Conservation (phyloP, 2,329 filamentous ascomycete genomes). For the Diaporthe sp. region DNA sequence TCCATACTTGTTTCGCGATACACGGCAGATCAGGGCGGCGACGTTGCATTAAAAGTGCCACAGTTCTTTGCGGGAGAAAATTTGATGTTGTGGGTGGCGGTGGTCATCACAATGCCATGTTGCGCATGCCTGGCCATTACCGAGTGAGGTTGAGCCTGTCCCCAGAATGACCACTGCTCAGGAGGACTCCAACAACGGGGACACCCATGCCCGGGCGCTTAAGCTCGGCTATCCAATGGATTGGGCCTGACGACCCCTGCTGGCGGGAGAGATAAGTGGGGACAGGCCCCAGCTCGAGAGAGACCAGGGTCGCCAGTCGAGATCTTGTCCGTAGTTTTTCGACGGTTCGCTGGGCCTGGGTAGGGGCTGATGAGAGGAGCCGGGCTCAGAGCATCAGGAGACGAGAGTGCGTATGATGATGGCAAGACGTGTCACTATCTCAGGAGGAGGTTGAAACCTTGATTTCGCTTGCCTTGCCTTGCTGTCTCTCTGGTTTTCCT, state of each 20-base stretch:
- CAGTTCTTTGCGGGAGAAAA: background rate
- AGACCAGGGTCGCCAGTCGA: constrained; percentile 19
- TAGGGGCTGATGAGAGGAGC: background rate
- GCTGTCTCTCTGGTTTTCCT: constrained; percentile 33
- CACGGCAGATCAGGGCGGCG: constrained; percentile 8
- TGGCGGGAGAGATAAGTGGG: constrained; percentile 28
- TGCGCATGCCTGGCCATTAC: background rate
- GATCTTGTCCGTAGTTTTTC: background rate
- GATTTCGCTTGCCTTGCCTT: background rate
- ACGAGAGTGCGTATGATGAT: constrained; percentile 4
- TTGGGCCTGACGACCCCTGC: constrained; percentile 21
- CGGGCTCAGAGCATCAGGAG: constrained; percentile 15
- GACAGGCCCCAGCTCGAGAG: constrained; percentile 40
- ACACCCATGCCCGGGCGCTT: constrained; percentile 30
- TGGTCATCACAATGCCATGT: background rate
- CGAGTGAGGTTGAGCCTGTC: constrained; percentile 18
- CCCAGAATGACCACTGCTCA: background rate
- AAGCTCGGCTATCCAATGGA: constrained; percentile 39
- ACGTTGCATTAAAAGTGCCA: background rate
- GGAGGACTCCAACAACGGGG: constrained; percentile 35
- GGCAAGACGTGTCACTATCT: constrained; percentile 19
- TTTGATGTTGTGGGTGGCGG: background rate
- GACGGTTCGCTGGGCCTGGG: background rate
- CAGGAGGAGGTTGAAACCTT: background rate
- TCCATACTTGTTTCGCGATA: background rate